phyloP scores from a whole-genome alignment of 2,329 filamentous ascomycete genomes.

The Clarireedia homoeocarpa region DNA sequence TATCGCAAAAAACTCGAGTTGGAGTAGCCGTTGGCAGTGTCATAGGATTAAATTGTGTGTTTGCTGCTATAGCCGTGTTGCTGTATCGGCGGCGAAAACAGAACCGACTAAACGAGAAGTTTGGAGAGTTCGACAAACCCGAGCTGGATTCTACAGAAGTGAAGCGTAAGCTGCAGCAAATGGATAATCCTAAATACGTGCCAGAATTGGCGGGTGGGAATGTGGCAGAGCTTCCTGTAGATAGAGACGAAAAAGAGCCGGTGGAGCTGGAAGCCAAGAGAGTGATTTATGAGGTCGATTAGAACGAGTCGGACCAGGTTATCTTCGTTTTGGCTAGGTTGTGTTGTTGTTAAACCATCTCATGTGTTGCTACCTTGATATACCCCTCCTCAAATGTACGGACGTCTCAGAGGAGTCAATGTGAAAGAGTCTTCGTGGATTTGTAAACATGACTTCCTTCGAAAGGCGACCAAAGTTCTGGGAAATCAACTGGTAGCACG shows the following conservation, averaged over 20 bases:
- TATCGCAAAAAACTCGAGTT: neutral
- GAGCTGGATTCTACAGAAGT: neutral
- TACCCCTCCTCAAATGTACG: neutral
- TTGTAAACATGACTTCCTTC: no score
- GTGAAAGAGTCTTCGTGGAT: no score
- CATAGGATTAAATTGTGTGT: neutral
- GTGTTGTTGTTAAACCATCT: no score
- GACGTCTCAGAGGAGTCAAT: no score
- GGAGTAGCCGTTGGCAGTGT: neutral
- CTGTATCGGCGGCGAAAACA: neutral
- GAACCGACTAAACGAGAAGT: neutral
- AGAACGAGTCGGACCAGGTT: neutral
- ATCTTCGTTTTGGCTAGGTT: neutral
- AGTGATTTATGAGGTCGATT: neutral
- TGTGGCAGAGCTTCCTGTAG: neutral
- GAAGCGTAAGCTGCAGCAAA: neutral
- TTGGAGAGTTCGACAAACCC: neutral
- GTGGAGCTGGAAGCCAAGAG: neutral
- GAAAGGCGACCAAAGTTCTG: no score
- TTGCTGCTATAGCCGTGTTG: neutral
- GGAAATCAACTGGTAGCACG: no score
- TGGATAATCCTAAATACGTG: neutral
- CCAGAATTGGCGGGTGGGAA: neutral
- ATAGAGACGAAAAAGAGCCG: neutral
- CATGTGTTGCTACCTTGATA: no score